These are phyloP conservation scores for Boletellus sp. DNA, from an alignment of 768 basidiomycete genomes.

Conservation along the genomic window DNA sequence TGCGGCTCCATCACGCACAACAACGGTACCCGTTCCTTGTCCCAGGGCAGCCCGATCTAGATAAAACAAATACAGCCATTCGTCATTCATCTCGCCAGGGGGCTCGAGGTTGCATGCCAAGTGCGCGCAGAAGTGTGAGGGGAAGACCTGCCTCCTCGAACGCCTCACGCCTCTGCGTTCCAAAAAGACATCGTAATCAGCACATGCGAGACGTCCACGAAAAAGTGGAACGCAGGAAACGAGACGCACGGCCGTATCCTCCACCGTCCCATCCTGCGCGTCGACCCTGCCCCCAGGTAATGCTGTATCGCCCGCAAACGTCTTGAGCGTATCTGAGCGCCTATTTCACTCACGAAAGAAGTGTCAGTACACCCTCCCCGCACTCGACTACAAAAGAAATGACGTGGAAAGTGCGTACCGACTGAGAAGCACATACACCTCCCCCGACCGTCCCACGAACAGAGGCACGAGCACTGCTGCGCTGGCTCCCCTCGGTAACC, in stretches of 20 bases:
- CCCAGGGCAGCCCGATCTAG: constrained; percentile 80
- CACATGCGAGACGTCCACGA: neutral
- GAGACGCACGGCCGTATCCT: constrained; percentile 69
- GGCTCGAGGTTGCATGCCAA: no score
- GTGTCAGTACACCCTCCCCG: neutral
- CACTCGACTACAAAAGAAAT: neutral
- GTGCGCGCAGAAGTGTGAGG: no score
- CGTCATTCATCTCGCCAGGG: neutral
- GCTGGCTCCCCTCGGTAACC: constrained; percentile 52
- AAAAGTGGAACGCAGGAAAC: neutral
- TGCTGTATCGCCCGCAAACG: constrained; percentile 86
- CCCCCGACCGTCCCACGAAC: constrained; percentile 80
- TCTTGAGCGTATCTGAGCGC: constrained; percentile 65
- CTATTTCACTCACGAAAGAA: constrained; percentile 35
- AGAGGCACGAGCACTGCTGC: constrained; percentile 82
- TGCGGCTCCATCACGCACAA: constrained; percentile 80
- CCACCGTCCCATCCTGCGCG: constrained; percentile 57
- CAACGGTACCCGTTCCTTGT: constrained; percentile 65
- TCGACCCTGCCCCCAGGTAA: constrained; percentile 86
- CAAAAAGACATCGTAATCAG: neutral
- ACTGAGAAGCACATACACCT: constrained; percentile 82
- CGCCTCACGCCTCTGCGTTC: constrained; percentile 73
- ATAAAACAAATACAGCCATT: neutral
- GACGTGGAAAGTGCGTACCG: constrained; percentile 45
- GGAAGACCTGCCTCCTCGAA: constrained; percentile 70